Evolutionary conservation across 371 early-diverging fungal species (phyloP).

Genomic region (Gilbertella persicaria): DNA sequence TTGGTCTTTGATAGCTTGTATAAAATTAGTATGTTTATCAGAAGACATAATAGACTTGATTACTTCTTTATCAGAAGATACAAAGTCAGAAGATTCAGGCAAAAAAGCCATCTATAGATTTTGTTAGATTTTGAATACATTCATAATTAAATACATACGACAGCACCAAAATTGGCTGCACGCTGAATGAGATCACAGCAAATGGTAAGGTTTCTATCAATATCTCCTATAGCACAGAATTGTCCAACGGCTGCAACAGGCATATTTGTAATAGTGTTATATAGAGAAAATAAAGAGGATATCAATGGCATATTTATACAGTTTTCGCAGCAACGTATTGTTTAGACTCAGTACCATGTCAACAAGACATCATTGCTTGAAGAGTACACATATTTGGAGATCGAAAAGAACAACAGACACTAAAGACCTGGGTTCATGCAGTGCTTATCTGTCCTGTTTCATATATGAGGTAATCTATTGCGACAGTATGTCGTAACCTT

Average conservation of each 20-base stretch:
- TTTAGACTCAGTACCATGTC: too few relatives aligned
- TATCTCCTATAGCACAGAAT: conserved; percentile 60
- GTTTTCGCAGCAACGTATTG: too few relatives aligned
- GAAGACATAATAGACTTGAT: conserved; percentile 51
- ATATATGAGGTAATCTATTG: too few relatives aligned
- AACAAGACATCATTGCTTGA: too few relatives aligned
- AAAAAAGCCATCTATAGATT: conserved; percentile 70
- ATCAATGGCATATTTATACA: too few relatives aligned
- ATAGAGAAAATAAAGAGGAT: background rate
- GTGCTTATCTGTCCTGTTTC: too few relatives aligned
- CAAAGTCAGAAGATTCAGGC: conserved; percentile 86
- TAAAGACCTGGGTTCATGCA: too few relatives aligned
- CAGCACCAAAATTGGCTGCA: conserved; percentile 55
- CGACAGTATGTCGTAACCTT: too few relatives aligned
- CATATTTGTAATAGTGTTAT: background rate
- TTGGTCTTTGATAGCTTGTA: conserved; percentile 55
- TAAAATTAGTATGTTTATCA: conserved; percentile 50
- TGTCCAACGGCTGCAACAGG: conserved; percentile 58
- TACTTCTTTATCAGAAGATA: conserved; percentile 56
- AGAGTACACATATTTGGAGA: too few relatives aligned
- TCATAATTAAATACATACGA: background rate
- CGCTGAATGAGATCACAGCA: conserved; percentile 55
- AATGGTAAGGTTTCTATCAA: conserved; percentile 48
- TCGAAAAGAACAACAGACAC: too few relatives aligned
- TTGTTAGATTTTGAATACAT: background rate